Conservation (phyloP, 257 asterid genomes). For the Parsonsia alboflavescens region DNA sequence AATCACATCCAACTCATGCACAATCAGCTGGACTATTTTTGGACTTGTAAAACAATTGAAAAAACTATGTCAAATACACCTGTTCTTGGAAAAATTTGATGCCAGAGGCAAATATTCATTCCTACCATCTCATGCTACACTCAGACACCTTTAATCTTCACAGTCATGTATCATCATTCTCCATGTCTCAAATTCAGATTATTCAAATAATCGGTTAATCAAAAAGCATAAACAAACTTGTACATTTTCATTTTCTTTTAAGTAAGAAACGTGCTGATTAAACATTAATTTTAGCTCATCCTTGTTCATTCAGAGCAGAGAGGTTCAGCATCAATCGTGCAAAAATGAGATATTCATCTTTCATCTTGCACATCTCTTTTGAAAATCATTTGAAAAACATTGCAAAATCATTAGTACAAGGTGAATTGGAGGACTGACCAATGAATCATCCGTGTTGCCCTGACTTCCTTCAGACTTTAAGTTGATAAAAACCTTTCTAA, state of each 20-base stretch:
- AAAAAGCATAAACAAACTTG: neutral
- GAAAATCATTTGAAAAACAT: neutral
- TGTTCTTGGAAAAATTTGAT: neutral
- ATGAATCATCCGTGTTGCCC: slow-evolving; percentile 28
- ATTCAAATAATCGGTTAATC: neutral
- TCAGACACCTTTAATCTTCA: neutral
- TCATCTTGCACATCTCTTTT: neutral
- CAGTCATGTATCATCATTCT: neutral
- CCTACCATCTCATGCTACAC: neutral
- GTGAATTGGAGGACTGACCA: slow-evolving; percentile 54
- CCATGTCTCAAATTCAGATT: neutral
- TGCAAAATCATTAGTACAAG: slow-evolving; percentile 11
- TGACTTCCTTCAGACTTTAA: slow-evolving; percentile 37
- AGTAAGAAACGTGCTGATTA: neutral
- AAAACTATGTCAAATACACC: neutral
- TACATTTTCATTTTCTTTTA: neutral
- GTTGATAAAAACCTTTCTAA: slow-evolving; percentile 47
- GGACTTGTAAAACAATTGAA: neutral
- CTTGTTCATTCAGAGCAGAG: neutral
- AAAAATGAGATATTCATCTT: neutral
- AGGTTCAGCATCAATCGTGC: neutral
- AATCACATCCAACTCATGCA: neutral
- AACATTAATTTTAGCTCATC: neutral
- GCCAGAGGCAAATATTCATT: neutral
- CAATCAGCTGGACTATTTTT: neutral